Conservation (phyloP, 495 filamentous ascomycete genomes). For the Hyaloscypha finlandica region DNA sequence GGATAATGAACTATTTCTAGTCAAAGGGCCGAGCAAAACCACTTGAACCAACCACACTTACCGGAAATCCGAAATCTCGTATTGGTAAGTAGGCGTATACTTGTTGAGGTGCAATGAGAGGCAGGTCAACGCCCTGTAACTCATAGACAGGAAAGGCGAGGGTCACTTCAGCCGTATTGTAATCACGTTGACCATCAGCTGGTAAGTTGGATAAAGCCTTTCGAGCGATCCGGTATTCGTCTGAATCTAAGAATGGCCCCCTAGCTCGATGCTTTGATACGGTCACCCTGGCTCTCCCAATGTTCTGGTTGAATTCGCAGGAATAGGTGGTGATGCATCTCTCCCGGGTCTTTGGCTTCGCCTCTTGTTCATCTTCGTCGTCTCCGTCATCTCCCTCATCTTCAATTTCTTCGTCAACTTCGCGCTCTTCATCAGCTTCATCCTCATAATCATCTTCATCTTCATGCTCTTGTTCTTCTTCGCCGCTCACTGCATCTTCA, state of each 20-base stretch:
- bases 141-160: constrained; percentile 15
- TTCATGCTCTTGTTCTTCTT: too few relatives aligned
- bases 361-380: not conserved
- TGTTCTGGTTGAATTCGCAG: constrained; percentile 14
- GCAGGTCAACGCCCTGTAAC: not conserved
- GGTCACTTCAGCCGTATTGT: constrained; percentile 12
- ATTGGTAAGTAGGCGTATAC: constrained; percentile 19
- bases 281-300: constrained; percentile 6
- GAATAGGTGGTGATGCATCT: constrained; percentile 11
- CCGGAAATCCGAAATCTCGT: constrained; percentile 10
- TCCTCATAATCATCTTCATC: too few relatives aligned
- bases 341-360: not conserved
- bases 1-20: constrained; percentile 20
- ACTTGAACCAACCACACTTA: constrained; percentile 1
- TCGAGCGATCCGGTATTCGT: constrained; percentile 9
- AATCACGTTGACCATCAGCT: not conserved
- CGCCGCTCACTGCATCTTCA: too few relatives aligned
- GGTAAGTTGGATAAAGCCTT: constrained; percentile 14
- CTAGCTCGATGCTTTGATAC: not conserved
- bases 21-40: not conserved
- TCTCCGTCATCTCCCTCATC: constrained; percentile 14
- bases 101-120: not conserved
- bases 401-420: not conserved
- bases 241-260: not conserved
- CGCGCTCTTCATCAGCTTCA: not conserved